Base-by-base conservation (phyloP, 768 basidiomycete genomes). In the Tubosaeta sp. region DNA sequence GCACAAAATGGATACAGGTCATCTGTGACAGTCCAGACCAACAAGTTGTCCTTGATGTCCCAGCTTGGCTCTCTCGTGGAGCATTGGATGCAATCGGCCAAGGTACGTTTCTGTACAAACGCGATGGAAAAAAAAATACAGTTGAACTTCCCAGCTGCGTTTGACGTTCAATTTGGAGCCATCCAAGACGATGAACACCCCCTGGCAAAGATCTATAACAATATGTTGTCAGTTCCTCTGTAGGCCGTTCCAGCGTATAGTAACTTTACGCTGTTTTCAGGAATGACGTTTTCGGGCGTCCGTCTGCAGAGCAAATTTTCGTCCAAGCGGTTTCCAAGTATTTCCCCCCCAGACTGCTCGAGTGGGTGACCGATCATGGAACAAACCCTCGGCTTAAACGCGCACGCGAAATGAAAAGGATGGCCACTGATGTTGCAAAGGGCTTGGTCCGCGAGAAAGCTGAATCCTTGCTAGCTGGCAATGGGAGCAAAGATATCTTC, bases 1-100 rank as follows among this genome's bases (percentile, higher is more conserved):
- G 52, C 27, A n/a, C 41, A 4, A 59, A 59, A 45, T 67, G 65
- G 67, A 51, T 44, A 21, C 61, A 67, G n/a, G 54, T 48, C 9
- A 55, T 67, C 22, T 32, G 4, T 3, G 47, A 36, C 9, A 53
- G 45, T 14, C 10, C 16, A 0, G 53, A 50, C 9, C 55, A 53
- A 21, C 51, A 54, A 29, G 59, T n/a, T 13, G 55, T 60, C 6
- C 13, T 72, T 2, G 46, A 72, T 47, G 31, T 71, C 5, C 40
- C 58, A 32, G 0, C 35, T 6, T 69, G 68, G 71, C 44, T 71
- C 6, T 74, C 77, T 24, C 73, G 74, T 4, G 74, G 74, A 3
- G 73, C 77, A 6, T 55, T 81, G 48, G 80, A 80, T 63, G 72
- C 76, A 13, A 75, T 81, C 47, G 79, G 76, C 8, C 69, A 73